Percentiles rank a stretch among this genome's conserved stretches.
These are phyloP conservation scores for Bidens hawaiensis DNA, from an alignment of 140 eudicot genomes.

Conservation along the genomic window DNA sequence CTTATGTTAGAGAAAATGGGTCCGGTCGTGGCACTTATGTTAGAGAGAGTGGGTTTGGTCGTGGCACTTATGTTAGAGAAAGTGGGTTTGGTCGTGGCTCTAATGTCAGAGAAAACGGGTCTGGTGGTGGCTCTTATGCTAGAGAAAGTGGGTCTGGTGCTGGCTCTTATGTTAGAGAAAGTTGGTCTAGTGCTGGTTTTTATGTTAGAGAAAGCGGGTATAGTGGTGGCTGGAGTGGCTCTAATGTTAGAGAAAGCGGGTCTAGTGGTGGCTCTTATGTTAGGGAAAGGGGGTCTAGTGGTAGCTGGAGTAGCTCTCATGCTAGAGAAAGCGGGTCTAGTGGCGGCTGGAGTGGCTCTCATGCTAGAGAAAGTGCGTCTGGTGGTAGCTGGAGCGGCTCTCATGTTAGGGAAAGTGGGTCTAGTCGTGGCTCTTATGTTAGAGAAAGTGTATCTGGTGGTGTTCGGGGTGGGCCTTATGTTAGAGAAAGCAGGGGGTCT, in stretches of 20 bases:
- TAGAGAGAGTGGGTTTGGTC: not conserved
- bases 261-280: not conserved
- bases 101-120: not conserved
- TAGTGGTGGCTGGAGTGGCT: not conserved
- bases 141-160: not conserved
- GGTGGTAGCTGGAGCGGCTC: not conserved
- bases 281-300: too few relatives aligned
- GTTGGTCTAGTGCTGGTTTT: not conserved
- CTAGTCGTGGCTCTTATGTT: conserved; percentile 3
- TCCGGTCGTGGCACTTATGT: too few relatives aligned
- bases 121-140: not conserved
- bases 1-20: too few relatives aligned
- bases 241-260: too few relatives aligned
- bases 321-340: not conserved
- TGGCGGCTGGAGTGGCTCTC: too few relatives aligned
- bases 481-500: not conserved
- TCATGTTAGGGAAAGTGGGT: too few relatives aligned
- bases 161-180: too few relatives aligned
- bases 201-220: not conserved
- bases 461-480: not conserved
- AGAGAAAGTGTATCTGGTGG: not conserved
- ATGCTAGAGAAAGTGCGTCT: conserved; percentile 6
- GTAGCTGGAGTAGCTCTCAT: too few relatives aligned
- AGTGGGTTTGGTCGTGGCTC: not conserved
- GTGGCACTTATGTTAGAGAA: not conserved